Evolutionary conservation across 2,329 filamentous ascomycete species (phyloP), one percentile per base, ranked within the genome.

Genomic region (Botryotinia calthae): DNA sequence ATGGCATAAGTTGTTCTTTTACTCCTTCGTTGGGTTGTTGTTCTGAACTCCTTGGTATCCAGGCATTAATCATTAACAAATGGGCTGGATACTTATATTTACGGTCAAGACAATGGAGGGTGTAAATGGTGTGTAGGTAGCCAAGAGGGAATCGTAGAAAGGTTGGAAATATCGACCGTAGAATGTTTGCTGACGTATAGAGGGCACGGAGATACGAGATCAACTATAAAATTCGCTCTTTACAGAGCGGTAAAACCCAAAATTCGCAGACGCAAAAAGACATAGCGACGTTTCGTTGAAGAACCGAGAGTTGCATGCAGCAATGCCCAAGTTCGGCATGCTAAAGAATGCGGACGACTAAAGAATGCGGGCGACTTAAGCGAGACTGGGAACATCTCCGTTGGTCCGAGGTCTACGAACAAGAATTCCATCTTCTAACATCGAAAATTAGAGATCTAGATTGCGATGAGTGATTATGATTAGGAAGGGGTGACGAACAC

Each of bases 281-380:
- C 46, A 54, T 22, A 10, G 31, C 28, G 16, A 34, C 12, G 16
- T 6, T 22, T 34, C 10, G 18, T 31, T 56, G 34, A 22, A 28
- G 16, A 16, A 14, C 37, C 48, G 37, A 68, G n/a, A 31, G 25
- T 56, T n/a, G 25, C 25, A 68, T 68, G 31, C 64, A 20, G 63
- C 14, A 66, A 51, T 22, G 12, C 34, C 25, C 16, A 37, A 31
- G 40, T 37, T 68, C 34, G 48, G 65, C 18, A 42, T 42, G 14
- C 37, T 31, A n/a, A 68, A n/a, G 48, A 68, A 68, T 68, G 65
- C 65, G 46, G 48, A 22, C 22, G 25, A 18, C 37, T 67, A 42
- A 44, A 67, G 28, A 67, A 67, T 67, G 65, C 48, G 46, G 48
- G 8, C 25, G 34, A n/a, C 37, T 67, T 68, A 56, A 68, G 28